Base-by-base conservation (phyloP, 352 stramenopile species). In the Pilasporangium apinafurcum region DNA sequence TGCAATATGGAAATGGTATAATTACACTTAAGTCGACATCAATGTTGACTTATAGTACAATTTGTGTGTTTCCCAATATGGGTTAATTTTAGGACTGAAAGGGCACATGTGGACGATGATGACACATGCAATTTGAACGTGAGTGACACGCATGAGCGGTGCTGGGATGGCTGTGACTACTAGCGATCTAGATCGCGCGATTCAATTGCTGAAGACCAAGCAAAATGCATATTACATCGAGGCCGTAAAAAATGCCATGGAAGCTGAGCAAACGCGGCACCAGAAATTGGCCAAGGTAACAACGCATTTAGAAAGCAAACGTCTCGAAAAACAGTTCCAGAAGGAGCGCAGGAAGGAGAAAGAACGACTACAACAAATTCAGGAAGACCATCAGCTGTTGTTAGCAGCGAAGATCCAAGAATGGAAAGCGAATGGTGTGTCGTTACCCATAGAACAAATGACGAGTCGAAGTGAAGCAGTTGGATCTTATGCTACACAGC, bases 371-470 rank as follows among this genome's bases (percentile, higher is more conserved):
- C 59, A 53, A 18, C 70, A 80, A n/a, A 76, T 86, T 18, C 62
- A 78, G 38, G 70, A 82, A 33, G 69, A 86, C 46, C 70, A 83
- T 32, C 43, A 58, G 16, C 28, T 83, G 40, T 57, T 83, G 20
- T 31, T 82, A 13, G 64, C 58, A 10, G 58, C 59, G 13, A 86
- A 83, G 52, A 54, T 75, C 17, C 55, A 53, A 5, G 62, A 86
- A 36, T 83, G 69, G 73, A 82, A 68, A 42, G 42, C 52, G 7
- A 49, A 58, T 13, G 68, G 62, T 1, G 56, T 64, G 6, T 17
- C 48, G 26, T 12, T 26, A 0, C 40, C 24, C 22, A 8, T 48
- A 14, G 12, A 31, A 30, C n/a, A n/a, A 16, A 5, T 21, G 28
- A 7, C n/a, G n/a, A n/a, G n/a, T n/a, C n/a, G n/a, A n/a, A n/a